Evolutionary conservation across 2,329 filamentous ascomycete species (phyloP).

Genomic region (Fusarium luffae): DNA sequence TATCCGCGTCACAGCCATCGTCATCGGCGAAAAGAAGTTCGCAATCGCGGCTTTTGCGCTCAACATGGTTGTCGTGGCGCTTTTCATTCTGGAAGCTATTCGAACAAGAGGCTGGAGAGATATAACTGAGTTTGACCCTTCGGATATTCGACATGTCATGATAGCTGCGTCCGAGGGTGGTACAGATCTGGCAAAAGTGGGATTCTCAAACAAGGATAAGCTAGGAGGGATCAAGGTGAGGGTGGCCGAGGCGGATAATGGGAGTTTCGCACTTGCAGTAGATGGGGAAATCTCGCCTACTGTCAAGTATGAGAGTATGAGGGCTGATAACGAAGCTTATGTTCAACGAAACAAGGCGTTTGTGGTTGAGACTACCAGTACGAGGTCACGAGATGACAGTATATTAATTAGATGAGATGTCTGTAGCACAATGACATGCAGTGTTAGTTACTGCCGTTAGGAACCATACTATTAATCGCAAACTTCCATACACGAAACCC

Average conservation of each 20-base stretch:
- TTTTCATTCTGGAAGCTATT: constrained; percentile 22
- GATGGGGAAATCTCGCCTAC: constrained; percentile 9
- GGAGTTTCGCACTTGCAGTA: constrained; percentile 7
- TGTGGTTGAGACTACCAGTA: background rate
- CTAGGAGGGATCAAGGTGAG: constrained; percentile 8
- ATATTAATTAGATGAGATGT: background rate
- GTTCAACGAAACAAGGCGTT: background rate
- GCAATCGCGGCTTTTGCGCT: constrained; percentile 16
- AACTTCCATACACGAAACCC: background rate
- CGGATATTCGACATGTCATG: constrained; percentile 27
- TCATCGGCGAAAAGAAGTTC: constrained; percentile 17
- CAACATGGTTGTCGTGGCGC: constrained; percentile 1
- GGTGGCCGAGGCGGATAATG: background rate
- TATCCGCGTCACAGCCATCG: constrained; percentile 10
- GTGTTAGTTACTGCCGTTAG: too few relatives aligned
- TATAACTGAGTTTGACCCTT: constrained; percentile 27
- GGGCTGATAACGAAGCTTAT: background rate
- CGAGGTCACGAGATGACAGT: background rate
- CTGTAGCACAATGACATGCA: background rate
- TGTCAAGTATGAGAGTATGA: constrained; percentile 20
- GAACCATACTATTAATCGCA: background rate
- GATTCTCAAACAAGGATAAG: constrained; percentile 8
- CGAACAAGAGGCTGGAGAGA: constrained; percentile 34
- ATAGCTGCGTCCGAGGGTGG: constrained; percentile 23
- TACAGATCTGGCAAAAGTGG: background rate